Evolutionary conservation across 2,329 filamentous ascomycete species (phyloP), one percentile per base, ranked within the genome.

Genomic region (Stemphylium vesicarium): DNA sequence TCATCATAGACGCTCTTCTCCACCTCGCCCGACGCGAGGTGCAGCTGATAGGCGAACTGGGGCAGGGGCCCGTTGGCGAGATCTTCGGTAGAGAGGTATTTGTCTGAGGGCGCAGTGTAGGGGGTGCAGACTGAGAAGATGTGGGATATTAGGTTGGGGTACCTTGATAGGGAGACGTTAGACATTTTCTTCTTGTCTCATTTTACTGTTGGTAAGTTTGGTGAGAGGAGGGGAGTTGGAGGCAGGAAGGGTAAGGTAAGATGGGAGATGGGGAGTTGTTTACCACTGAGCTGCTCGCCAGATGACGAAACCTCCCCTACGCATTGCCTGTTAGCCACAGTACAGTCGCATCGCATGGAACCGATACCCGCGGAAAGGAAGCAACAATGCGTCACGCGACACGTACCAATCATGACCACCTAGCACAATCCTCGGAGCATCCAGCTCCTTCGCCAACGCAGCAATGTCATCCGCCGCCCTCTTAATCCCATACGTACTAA

Each of bases 1-100:
- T 83, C 81, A 29, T 84, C 84, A 20, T 82, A 80, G 56, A 79
- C 66, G 31, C 52, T 63, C 56, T 72, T 72, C 58, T 78, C 77
- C 32, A 79, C 73, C 13, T 89, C 86, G 0, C 86, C 85, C 16
- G 87, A 86, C 1, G 82, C 84, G 46, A 97, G 84, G 62, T 96
- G 91, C 40, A 95, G 73, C 80, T 97, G 94, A 76, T 99, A 99
- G 12, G 78, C 82, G 70, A 96, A 94, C 68, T 90, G 89, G 38
- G 88, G 86, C 36, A 90, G 65, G 68, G 50, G 80, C 69, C 62
- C 78, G 38, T 79, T 79, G 39, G 89, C 84, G 24, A 90, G 59
- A n/a, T 83, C 76, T 66, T 88, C 83, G 2, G 88, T 78, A 1
- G 86, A 78, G 13, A 84, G 59, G 69, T 79, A 90, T 18, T 71